Conservation (phyloP, 176 grass and related monocot species). For the maize (Zea mays) region Zm-B73-REFERENCE-NAM-5.0 NC_050098.1:9046001-9046500, state of each 20-base stretch:
- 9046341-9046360: not conserved
- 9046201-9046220: conserved; percentile 5
- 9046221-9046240: conserved; percentile 34
- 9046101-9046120: not conserved
- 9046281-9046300: not conserved
- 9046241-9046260: not conserved
- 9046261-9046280: not conserved
- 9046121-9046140: not conserved
- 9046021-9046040: too few species aligned
- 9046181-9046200: conserved; percentile 17
- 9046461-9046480: too few species aligned
- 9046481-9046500: too few species aligned
- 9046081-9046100: not conserved
- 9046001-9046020: not conserved
- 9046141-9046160: conserved; percentile 28
- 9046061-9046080: not conserved
- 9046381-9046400: not conserved
- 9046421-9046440: not conserved
- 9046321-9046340: not conserved
- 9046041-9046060: not conserved
- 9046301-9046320: not conserved
- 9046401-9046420: not conserved
- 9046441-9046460: too few species aligned
- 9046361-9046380: not conserved
- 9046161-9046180: conserved; percentile 34